Conservation (phyloP, 768 basidiomycete species). For the Termitomyces titanicus region DNA sequence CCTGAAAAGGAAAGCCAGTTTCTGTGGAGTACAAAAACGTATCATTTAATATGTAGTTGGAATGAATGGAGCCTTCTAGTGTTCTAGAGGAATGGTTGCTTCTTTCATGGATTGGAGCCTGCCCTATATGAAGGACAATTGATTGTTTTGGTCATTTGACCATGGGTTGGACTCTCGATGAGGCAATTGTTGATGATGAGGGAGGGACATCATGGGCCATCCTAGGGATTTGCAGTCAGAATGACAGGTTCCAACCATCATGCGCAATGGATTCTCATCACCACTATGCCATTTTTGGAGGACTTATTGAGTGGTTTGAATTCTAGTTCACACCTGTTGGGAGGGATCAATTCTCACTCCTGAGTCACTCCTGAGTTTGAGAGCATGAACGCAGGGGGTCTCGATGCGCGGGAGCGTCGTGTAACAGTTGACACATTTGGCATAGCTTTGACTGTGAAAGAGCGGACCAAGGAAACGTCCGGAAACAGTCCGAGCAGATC, state of each 20-base stretch:
- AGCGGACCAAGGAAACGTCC: neutral
- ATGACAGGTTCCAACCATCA: neutral
- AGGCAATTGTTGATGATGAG: too few relatives aligned
- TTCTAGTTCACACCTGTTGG: neutral
- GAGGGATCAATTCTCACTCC: neutral
- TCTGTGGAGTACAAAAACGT: neutral
- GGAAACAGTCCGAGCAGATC: neutral
- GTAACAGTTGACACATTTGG: neutral
- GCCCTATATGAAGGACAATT: neutral
- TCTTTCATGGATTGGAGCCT: constrained; percentile 1
- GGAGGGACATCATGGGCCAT: too few relatives aligned
- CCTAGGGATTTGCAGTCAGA: neutral
- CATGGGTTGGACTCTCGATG: neutral
- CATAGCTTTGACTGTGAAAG: neutral
- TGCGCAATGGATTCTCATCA: too few relatives aligned
- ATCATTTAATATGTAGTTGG: neutral
- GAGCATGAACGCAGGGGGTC: neutral
- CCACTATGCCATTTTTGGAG: too few relatives aligned
- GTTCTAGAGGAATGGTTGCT: neutral
- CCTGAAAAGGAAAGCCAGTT: neutral
- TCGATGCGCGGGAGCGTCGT: neutral
- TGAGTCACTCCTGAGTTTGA: neutral
- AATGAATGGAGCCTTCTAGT: neutral
- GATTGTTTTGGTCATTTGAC: constrained; percentile 5
- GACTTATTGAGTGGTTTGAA: too few relatives aligned